A percentile compares a stretch with the other conserved stretches of the same genome.
Conservation (phyloP, 2,329 filamentous ascomycete genomes). For the Diplodia scrobiculata region DNA sequence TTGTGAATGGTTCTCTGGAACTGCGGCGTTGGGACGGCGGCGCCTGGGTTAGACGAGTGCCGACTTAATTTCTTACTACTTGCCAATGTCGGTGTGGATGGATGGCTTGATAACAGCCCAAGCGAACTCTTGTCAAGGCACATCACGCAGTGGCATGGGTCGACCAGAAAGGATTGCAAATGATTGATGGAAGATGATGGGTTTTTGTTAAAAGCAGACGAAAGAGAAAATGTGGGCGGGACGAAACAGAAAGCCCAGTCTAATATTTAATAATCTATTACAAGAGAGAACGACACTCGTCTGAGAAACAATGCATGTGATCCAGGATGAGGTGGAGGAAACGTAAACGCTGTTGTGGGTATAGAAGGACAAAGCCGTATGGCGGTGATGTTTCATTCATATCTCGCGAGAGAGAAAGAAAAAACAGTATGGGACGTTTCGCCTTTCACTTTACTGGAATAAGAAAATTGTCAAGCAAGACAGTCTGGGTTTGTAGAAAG, state of each 20-base stretch:
- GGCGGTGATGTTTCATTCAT: too few relatives aligned
- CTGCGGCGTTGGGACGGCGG: too few relatives aligned
- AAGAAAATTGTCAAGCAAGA: not conserved
- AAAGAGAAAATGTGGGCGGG: not conserved
- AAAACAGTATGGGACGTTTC: not conserved
- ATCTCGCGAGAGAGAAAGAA: not conserved
- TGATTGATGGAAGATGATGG: not conserved
- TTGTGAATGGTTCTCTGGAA: too few relatives aligned
- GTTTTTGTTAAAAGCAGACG: not conserved
- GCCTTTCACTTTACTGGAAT: not conserved
- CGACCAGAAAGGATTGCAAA: not conserved
- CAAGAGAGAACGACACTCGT: not conserved
- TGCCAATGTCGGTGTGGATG: too few relatives aligned
- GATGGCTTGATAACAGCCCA: too few relatives aligned
- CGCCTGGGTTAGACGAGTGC: too few relatives aligned
- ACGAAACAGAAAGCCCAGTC: not conserved
- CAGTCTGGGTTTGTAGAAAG: not conserved
- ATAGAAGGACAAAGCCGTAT: not conserved
- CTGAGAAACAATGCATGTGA: not conserved
- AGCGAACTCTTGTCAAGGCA: too few relatives aligned
- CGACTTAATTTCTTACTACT: too few relatives aligned
- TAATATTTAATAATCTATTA: slow-evolving; percentile 2
- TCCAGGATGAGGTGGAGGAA: not conserved
- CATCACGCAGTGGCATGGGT: too few relatives aligned
- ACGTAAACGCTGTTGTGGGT: not conserved